These are phyloP conservation scores for Atractiella rhizophila DNA, from an alignment of 768 basidiomycete genomes.

Conservation along the genomic window DNA sequence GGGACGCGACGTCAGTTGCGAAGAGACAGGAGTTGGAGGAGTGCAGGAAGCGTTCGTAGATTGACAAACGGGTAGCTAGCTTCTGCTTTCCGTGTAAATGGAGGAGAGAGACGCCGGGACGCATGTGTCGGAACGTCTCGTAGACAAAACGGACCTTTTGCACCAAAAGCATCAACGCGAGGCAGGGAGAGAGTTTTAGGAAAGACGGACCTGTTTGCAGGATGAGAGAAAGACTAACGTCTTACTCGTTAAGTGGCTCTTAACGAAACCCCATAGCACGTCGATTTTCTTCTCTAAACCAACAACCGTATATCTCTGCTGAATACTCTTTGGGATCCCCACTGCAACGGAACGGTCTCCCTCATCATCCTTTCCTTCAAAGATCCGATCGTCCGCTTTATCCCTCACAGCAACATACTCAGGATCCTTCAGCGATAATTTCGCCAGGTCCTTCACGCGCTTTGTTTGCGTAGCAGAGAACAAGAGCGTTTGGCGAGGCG, in stretches of 20 bases:
- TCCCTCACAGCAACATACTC: slow-evolving; percentile 41
- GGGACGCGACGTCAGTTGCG: slow-evolving; percentile 86
- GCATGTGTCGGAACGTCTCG: slow-evolving; percentile 84
- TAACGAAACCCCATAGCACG: slow-evolving; percentile 79
- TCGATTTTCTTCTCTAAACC: slow-evolving; percentile 69
- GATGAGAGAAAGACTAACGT: slow-evolving; percentile 79
- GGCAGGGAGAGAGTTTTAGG: background rate
- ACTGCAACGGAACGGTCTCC: slow-evolving; percentile 18
- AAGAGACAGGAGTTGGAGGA: slow-evolving; percentile 65
- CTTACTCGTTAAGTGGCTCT: slow-evolving; percentile 72
- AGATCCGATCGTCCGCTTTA: slow-evolving; percentile 14
- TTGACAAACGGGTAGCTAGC: slow-evolving; percentile 57
- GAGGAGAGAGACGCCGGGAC: slow-evolving; percentile 75
- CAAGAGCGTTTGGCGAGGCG: slow-evolving; percentile 59
- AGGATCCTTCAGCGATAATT: slow-evolving; percentile 64
- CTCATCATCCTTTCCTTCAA: slow-evolving; percentile 9
- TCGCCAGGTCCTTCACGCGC: slow-evolving; percentile 63
- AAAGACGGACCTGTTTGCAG: slow-evolving; percentile 52
- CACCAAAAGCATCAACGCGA: background rate
- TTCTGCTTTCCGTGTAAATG: slow-evolving; percentile 93
- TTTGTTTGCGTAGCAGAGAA: slow-evolving; percentile 93
- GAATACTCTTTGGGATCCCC: slow-evolving; percentile 48
- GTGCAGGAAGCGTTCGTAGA: slow-evolving; percentile 59
- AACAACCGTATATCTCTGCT: slow-evolving; percentile 69
- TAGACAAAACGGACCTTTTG: slow-evolving; percentile 58